phyloP scores from a whole-genome alignment of 139 green algal species.

The Spirogloea muscicola region DNA sequence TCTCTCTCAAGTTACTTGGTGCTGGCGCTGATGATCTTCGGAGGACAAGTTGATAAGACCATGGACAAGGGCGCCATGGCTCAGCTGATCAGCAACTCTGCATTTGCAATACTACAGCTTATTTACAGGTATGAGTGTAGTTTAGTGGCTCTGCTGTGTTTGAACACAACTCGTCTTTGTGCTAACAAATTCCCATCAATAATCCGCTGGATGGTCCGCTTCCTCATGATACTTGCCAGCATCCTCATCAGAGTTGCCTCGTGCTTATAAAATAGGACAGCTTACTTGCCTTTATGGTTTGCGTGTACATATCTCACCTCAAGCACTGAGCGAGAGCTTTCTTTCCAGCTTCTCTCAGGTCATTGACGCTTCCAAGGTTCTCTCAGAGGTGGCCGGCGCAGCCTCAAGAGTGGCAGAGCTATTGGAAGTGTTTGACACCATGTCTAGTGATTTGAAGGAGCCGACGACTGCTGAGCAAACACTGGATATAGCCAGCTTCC shows the following conservation, averaged over 20 bases:
- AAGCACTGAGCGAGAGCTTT: not conserved
- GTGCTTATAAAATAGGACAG: no score
- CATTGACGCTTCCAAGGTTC: slow-evolving; percentile 31
- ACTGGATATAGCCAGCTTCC: not conserved
- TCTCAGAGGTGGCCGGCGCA: slow-evolving; percentile 26
- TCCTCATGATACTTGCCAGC: no score
- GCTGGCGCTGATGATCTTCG: slow-evolving; percentile 55
- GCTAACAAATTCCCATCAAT: no score
- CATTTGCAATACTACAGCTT: slow-evolving; percentile 63
- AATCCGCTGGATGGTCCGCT: no score
- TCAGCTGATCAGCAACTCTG: slow-evolving; percentile 63
- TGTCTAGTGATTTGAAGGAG: no score
- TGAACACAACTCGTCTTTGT: no score
- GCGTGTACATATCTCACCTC: not conserved
- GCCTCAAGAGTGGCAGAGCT: slow-evolving; percentile 25
- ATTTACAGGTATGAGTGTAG: slow-evolving; percentile 20
- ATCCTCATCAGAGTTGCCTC: no score
- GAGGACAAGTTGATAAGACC: slow-evolving; percentile 6
- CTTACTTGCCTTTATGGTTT: no score
- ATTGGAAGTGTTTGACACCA: slow-evolving; percentile 13
- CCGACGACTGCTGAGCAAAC: no score
- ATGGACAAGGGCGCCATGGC: slow-evolving; percentile 43
- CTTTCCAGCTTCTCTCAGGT: slow-evolving; percentile 23
- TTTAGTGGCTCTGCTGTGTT: not conserved
- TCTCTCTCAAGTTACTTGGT: slow-evolving; percentile 59